Conservation (phyloP, 2,329 filamentous ascomycete genomes). For the Paradendryphiella salina region DNA sequence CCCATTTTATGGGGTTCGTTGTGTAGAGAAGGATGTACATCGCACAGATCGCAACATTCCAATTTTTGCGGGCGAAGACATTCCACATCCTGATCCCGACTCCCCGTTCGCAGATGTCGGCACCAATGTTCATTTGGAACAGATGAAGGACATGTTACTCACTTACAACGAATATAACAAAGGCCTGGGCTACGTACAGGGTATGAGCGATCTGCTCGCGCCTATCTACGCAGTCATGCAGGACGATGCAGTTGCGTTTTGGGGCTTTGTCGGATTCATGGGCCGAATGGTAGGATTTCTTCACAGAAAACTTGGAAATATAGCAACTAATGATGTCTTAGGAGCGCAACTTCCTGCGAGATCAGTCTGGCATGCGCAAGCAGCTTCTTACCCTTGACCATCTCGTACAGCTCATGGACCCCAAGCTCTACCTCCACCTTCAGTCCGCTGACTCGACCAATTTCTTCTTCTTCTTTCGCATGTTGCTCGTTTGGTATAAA, state of each 20-base stretch:
- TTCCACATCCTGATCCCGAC: slow-evolving; percentile 91
- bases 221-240: slow-evolving; percentile 97
- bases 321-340: slow-evolving; percentile 29
- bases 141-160: slow-evolving; percentile 98
- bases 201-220: slow-evolving; percentile 95
- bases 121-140: slow-evolving; percentile 96
- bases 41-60: slow-evolving; percentile 91
- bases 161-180: slow-evolving; percentile 99
- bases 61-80: slow-evolving; percentile 96
- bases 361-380: slow-evolving; percentile 93
- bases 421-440: slow-evolving; percentile 87
- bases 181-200: slow-evolving; percentile 94
- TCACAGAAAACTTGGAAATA: too few species aligned
- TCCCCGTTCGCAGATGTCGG: slow-evolving; percentile 91
- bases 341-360: slow-evolving; percentile 92
- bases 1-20: slow-evolving; percentile 58
- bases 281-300: slow-evolving; percentile 70
- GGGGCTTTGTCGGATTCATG: slow-evolving; percentile 97
- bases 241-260: slow-evolving; percentile 95
- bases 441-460: slow-evolving; percentile 92
- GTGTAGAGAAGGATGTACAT: slow-evolving; percentile 95
- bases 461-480: slow-evolving; percentile 99
- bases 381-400: slow-evolving; percentile 92
- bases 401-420: slow-evolving; percentile 94
- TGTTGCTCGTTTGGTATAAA: slow-evolving; percentile 99